phyloP scores from a whole-genome alignment of 1,139 yeast species.

The Kurtzmaniella natalensis region DNA sequence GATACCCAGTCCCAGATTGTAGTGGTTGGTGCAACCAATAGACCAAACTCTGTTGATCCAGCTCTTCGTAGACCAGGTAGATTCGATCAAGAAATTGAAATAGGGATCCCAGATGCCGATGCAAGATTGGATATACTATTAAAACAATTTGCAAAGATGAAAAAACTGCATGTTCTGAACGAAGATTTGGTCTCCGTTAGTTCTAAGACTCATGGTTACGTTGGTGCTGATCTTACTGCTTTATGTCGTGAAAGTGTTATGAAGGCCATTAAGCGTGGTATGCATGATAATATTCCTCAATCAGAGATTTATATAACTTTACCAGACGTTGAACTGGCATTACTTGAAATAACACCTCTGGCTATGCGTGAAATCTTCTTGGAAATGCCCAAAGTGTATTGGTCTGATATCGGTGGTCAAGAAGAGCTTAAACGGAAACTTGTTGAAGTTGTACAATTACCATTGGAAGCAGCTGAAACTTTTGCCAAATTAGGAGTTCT shows the following conservation, averaged over 20 bases:
- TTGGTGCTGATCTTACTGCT: slow-evolving; percentile 88
- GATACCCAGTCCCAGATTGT: slow-evolving; percentile 54
- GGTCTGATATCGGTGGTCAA: slow-evolving; percentile 98
- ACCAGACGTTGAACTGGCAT: slow-evolving; percentile 61
- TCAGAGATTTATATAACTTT: slow-evolving; percentile 26
- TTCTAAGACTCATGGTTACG: slow-evolving; percentile 66
- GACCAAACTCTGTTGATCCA: slow-evolving; percentile 73
- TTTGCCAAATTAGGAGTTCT: slow-evolving; percentile 73
- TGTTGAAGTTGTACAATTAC: slow-evolving; percentile 87
- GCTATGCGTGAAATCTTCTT: slow-evolving; percentile 95
- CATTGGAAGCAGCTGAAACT: slow-evolving; percentile 76
- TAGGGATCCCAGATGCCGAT: slow-evolving; percentile 72
- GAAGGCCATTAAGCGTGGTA: slow-evolving; percentile 68
- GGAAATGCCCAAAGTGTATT: slow-evolving; percentile 89
- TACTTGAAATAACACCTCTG: slow-evolving; percentile 81
- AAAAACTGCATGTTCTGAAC: slow-evolving; percentile 50
- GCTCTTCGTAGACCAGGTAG: slow-evolving; percentile 62
- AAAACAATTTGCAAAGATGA: slow-evolving; percentile 62
- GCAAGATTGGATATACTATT: slow-evolving; percentile 60
- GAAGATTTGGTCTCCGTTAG: slow-evolving; percentile 60
- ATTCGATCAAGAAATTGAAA: slow-evolving; percentile 81
- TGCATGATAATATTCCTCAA: slow-evolving; percentile 20
- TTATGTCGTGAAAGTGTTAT: slow-evolving; percentile 84
- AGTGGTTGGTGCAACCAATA: slow-evolving; percentile 74
- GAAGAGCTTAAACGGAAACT: slow-evolving; percentile 73